Evolutionary conservation across 73 alveolate genomes (phyloP).

Genomic region (Effrenium voratum): DNA sequence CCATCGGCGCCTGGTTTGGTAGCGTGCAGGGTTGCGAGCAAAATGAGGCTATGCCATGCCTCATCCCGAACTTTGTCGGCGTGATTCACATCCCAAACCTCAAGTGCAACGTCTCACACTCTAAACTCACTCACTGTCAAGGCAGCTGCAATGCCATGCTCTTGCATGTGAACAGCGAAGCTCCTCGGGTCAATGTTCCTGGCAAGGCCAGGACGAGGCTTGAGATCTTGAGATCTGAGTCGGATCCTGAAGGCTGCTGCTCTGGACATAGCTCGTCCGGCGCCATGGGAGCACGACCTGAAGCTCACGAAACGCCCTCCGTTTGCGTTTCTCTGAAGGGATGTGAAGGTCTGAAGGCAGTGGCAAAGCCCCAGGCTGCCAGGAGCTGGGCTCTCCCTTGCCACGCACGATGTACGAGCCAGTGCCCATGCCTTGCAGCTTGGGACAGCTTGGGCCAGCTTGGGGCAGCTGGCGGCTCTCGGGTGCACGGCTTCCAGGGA

Average conservation of each 20-base stretch:
- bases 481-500: slow-evolving; percentile 81
- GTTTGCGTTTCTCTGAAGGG: no score
- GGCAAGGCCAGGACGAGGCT: not conserved
- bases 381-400: slow-evolving; percentile 68
- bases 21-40: no score
- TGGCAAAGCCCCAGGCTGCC: slow-evolving; percentile 39
- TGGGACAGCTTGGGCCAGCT: not conserved
- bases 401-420: slow-evolving; percentile 95
- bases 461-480: not conserved
- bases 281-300: slow-evolving; percentile 95
- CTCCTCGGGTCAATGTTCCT: slow-evolving; percentile 74
- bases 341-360: no score
- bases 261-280: slow-evolving; percentile 94
- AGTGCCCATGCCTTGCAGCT: slow-evolving; percentile 85
- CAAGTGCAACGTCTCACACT: not conserved
- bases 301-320: no score
- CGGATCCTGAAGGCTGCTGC: slow-evolving; percentile 84
- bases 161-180: slow-evolving; percentile 82
- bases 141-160: slow-evolving; percentile 16
- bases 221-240: not conserved
- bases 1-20: slow-evolving; percentile 53
- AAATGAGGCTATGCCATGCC: not conserved
- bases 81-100: slow-evolving; percentile 79
- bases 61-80: slow-evolving; percentile 85
- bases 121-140: not conserved